phyloP scores from a whole-genome alignment of 371 early-diverging fungal species.

The Syncephalastrum monosporum region DNA sequence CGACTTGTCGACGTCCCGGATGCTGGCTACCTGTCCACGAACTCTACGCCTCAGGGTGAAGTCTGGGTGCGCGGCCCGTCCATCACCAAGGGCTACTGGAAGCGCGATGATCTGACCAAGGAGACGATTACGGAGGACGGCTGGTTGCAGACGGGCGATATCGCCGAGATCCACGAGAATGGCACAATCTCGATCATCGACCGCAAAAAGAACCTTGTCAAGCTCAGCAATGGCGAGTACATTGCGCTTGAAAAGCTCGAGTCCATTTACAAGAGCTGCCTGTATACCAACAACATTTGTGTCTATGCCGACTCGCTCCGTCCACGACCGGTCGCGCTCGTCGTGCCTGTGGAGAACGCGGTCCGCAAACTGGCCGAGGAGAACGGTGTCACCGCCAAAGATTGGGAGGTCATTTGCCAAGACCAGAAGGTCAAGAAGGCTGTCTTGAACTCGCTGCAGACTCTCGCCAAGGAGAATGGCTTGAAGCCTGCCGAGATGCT shows the following conservation, averaged over 20 bases:
- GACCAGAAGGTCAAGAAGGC: conserved; percentile 21
- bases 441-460: conserved; percentile 23
- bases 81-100: conserved; percentile 64
- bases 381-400: conserved; percentile 23
- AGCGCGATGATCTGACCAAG: conserved; percentile 64
- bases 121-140: conserved; percentile 71
- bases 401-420: conserved; percentile 23
- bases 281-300: conserved; percentile 75
- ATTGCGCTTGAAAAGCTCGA: conserved; percentile 96
- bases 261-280: conserved; percentile 75
- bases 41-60: conserved; percentile 79
- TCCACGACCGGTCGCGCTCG: conserved; percentile 63
- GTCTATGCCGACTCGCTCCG: conserved; percentile 78
- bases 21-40: conserved; percentile 65
- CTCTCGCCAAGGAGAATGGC: conserved; percentile 55
- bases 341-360: conserved; percentile 57
- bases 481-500: conserved; percentile 74
- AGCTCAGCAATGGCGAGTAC: conserved; percentile 88
- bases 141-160: conserved; percentile 91
- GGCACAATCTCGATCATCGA: conserved; percentile 71
- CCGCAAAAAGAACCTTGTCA: conserved; percentile 78
- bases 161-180: conserved; percentile 69
- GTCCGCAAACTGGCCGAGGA: conserved; percentile 24
- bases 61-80: conserved; percentile 78
- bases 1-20: conserved; percentile 87